A percentile compares a stretch with the other conserved stretches of the same genome.
Evolutionary conservation across 352 stramenopile species (phyloP).

Genomic region (Lagenidium sp.): DNA sequence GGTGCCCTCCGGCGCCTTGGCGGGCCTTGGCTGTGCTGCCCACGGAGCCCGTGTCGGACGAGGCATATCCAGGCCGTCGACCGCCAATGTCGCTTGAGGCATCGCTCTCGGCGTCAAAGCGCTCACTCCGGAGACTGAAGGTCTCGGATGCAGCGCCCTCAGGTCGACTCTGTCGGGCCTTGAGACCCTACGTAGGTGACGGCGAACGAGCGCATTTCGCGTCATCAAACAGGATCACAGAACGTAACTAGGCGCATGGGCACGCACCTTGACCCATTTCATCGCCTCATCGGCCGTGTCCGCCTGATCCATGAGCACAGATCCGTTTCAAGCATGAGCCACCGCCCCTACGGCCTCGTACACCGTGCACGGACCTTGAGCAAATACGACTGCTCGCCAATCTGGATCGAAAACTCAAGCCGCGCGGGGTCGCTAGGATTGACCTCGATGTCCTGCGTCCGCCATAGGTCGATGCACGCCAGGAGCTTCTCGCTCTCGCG

Average conservation of each 20-base stretch:
- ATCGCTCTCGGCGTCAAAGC: conserved; percentile 76
- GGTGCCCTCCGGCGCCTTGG: conserved; percentile 16
- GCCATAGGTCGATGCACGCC: conserved; percentile 84
- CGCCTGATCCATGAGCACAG: conserved; percentile 18
- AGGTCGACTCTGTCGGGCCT: conserved; percentile 56
- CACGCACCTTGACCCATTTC: conserved; percentile 40
- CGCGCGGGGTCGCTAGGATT: conserved; percentile 37
- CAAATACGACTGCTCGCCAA: conserved; percentile 81
- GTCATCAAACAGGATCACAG: no score
- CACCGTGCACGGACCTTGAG: conserved; percentile 33
- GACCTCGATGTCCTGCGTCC: conserved; percentile 73
- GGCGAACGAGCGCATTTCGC: no score
- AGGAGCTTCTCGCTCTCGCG: conserved; percentile 81
- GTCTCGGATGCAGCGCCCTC: conserved; percentile 68
- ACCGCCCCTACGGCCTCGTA: not conserved
- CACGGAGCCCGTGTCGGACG: conserved; percentile 54
- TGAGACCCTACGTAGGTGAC: conserved; percentile 32
- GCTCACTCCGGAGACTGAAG: conserved; percentile 75
- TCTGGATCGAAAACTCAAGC: conserved; percentile 79
- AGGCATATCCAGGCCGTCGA: conserved; percentile 39
- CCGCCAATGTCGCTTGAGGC: conserved; percentile 67
- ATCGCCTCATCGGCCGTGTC: conserved; percentile 58
- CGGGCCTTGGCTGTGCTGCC: conserved; percentile 22
- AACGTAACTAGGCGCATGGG: not conserved
- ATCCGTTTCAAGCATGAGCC: not conserved